Base-by-base conservation (phyloP, 106 monocot genomes). In the Alisma plantagoaquatica region DNA sequence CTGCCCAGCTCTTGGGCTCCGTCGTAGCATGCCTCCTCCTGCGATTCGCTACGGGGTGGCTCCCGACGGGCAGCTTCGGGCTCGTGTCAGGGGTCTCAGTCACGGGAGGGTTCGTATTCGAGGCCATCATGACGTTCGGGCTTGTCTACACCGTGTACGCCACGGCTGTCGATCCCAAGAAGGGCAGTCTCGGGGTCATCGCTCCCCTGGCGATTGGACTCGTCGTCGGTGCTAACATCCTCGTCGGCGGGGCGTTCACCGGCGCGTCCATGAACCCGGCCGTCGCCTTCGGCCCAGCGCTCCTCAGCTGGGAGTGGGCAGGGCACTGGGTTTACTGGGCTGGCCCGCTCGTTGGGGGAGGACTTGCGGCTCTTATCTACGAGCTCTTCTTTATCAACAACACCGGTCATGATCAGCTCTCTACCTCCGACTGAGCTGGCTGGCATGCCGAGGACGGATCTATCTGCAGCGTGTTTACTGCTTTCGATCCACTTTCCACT, bases 1-100 rank as follows among this genome's bases (percentile, higher is more conserved):
- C 43, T 8, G 57, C 57, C 57, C 57, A 57, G 41, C 57, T 57
- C 23, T 27, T 57, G 42, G 57, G 57, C 57, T 57, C 57, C 41
- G 16, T 17, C 24, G 57, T 27, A 10, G 57, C 57, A 38, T 57
- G 42, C 57, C 41, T 57, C 22, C 57, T 57, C 57, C 57, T 57
- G 4, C 35, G 11, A 8, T 55, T 57, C 4, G 29, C 41, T 33
- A 57, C 57, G 14, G 41, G 41, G n/a, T 10, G 23, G 4, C 9
- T 57, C 16, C 3, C 33, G 18, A 38, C 20, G 0, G 30, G 32
- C 12, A 23, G 20, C 19, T 33, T 56, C 33, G 55, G 18, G 55
- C 33, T 56, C 33, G 32, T 35, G 33, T 31, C 55, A 23, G 55
- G 35, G 25, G 55, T 38, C 33, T 21, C 29, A 10, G 55, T 56